phyloP scores from a whole-genome alignment of 352 stramenopile species.

The Aphanomyces astaci region DNA sequence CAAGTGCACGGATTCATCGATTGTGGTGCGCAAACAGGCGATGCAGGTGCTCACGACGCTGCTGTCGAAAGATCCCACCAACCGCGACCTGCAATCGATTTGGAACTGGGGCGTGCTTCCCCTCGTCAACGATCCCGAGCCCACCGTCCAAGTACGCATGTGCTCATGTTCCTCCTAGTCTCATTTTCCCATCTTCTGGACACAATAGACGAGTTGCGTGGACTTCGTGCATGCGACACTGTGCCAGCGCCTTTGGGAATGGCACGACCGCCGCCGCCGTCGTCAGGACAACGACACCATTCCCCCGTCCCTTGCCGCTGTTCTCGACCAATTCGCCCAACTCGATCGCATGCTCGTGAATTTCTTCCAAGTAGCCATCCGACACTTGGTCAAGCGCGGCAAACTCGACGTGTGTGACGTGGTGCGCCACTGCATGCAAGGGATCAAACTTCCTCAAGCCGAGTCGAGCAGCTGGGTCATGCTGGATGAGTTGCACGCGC shows the following conservation, averaged over 20 bases:
- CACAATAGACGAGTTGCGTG: conserved; percentile 9
- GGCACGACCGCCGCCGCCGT: neutral
- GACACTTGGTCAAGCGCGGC: conserved; percentile 54
- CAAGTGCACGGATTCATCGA: conserved; percentile 61
- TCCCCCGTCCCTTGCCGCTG: neutral
- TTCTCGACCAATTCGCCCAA: conserved; percentile 38
- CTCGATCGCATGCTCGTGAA: conserved; percentile 72
- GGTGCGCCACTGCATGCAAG: conserved; percentile 49
- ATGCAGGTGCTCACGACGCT: conserved; percentile 75
- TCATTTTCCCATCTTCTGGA: neutral
- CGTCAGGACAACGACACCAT: too few relatives aligned
- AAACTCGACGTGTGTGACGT: conserved; percentile 51
- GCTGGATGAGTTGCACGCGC: conserved; percentile 61
- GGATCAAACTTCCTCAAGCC: conserved; percentile 48
- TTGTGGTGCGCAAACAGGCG: conserved; percentile 72
- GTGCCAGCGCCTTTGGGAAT: neutral
- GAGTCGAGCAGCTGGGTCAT: conserved; percentile 74
- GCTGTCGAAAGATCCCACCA: conserved; percentile 55
- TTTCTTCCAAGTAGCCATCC: conserved; percentile 63
- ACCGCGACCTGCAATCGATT: conserved; percentile 64
- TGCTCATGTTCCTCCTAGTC: neutral
- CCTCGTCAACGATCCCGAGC: conserved; percentile 70
- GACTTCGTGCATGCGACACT: neutral
- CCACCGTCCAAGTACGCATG: conserved; percentile 46
- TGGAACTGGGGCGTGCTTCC: conserved; percentile 81